Percentiles rank a stretch among this genome's conserved stretches.
These are phyloP conservation scores for Trichoderma sp. DNA, from an alignment of 2,329 filamentous ascomycete genomes.

Conservation along the genomic window DNA sequence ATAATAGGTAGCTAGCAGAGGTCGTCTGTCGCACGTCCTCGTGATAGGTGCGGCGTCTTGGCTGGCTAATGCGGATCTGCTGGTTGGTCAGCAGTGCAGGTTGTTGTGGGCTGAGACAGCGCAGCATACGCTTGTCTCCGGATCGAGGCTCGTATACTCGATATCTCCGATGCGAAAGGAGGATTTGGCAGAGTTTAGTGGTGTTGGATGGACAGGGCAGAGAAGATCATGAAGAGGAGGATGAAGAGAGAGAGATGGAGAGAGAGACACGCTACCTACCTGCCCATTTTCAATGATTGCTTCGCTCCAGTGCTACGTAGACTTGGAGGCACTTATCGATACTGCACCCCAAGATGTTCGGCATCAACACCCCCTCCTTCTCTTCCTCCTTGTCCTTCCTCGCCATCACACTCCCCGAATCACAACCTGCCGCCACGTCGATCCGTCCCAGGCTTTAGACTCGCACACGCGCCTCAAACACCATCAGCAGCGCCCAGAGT, in stretches of 20 bases:
- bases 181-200: background rate
- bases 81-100: slow-evolving; percentile 18
- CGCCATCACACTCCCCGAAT: background rate
- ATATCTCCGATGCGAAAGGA: background rate
- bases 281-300: background rate
- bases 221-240: background rate
- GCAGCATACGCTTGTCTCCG: slow-evolving; percentile 8
- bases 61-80: slow-evolving; percentile 1
- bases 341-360: background rate
- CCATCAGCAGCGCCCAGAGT: background rate
- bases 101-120: slow-evolving; percentile 4
- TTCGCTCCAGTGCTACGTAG: too few relatives aligned
- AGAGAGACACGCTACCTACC: background rate
- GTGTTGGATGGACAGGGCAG: too few relatives aligned
- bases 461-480: background rate
- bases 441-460: background rate
- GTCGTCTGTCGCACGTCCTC: slow-evolving; percentile 16
- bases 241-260: background rate
- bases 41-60: slow-evolving; percentile 17
- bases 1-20: background rate
- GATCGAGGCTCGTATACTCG: slow-evolving; percentile 1
- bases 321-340: background rate
- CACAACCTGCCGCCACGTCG: background rate
- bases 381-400: too few relatives aligned
- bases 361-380: background rate